Base-by-base conservation (phyloP, 306 rosid species). In the Calophaca sinica region DNA sequence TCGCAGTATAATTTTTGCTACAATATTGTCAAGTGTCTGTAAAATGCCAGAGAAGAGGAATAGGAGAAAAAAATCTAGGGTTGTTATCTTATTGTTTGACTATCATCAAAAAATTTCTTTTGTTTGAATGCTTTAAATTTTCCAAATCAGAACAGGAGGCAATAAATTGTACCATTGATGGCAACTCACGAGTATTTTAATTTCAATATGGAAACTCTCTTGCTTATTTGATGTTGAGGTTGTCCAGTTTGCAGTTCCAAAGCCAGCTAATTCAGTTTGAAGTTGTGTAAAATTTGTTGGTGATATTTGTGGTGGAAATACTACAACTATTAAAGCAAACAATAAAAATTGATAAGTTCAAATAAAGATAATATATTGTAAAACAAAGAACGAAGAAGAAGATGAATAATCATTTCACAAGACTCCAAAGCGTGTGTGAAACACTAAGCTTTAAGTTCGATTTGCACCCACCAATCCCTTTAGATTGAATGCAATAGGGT, bases 11-110 rank as follows among this genome's bases (percentile, higher is more conserved):
- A 41, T 51, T 73, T 57, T 44, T 41, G 74, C 55, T 57, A 61
- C 73, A 62, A 11, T 68, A 57, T 58, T 77, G 73, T 73, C 73
- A 39, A 45, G 77, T 42, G 64, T 52, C 13, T 39, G 73, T 52
- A n/a, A 75, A 67, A 52, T 79, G 81, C 46, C 74, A 63, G 59
- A 71, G 41, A 73, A 62, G 49, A 78, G 58, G 45, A 39, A 51
- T 44, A 46, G 73, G 13, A 45, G 72, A 9, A 49, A 31, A 11
- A 49, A 20, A 57, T 38, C 26, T 0, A 13, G 61, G 58, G 20
- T 42, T 54, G 29, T 76, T 26, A 12, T 74, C n/a, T 26, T 15
- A 38, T 54, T 84, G 76, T 70, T 76, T 20, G 53, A 33, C 53
- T 20, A 9, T 67, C 63, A 48, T 60, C 52, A 32, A 42, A 12